phyloP scores from a whole-genome alignment of 2,329 filamentous ascomycete species.

The Podosphaera leucotricha region DNA sequence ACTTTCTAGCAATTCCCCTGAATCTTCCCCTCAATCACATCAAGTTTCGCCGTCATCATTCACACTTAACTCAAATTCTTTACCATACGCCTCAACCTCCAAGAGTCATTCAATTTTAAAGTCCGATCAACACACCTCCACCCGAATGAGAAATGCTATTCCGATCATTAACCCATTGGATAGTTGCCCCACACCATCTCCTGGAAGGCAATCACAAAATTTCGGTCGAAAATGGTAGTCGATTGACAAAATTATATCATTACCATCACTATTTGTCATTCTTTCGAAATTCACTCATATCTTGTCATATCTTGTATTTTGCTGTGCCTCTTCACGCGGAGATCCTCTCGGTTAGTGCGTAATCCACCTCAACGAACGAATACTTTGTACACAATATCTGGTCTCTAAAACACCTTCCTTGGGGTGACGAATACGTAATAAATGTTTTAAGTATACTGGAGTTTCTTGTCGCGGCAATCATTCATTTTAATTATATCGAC shows the following conservation, averaged over 20 bases:
- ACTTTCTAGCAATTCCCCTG: slow-evolving; percentile 79
- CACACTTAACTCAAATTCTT: slow-evolving; percentile 44
- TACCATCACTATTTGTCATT: neutral
- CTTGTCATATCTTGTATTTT: neutral
- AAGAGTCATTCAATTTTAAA: slow-evolving; percentile 40
- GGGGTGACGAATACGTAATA: slow-evolving; percentile 14
- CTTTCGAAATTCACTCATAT: neutral
- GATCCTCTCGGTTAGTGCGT: slow-evolving; percentile 11
- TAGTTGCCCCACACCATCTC: neutral
- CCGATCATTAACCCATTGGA: slow-evolving; percentile 94
- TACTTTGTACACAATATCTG: slow-evolving; percentile 15
- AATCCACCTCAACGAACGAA: slow-evolving; percentile 16
- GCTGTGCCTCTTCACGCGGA: slow-evolving; percentile 12
- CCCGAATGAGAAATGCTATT: slow-evolving; percentile 80
- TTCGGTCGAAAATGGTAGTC: slow-evolving; percentile 15
- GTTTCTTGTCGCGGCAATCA: slow-evolving; percentile 11
- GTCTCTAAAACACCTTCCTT: slow-evolving; percentile 11
- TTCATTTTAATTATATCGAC: slow-evolving; percentile 16
- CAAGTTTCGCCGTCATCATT: slow-evolving; percentile 58
- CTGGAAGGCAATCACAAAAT: neutral
- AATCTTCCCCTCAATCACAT: slow-evolving; percentile 68
- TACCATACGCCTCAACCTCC: slow-evolving; percentile 41
- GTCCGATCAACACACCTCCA: slow-evolving; percentile 73
- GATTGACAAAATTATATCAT: neutral
- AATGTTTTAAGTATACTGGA: slow-evolving; percentile 14